Evolutionary conservation across 23 red algal species (phyloP).

Genomic region (Gracilaria gracilis): DNA sequence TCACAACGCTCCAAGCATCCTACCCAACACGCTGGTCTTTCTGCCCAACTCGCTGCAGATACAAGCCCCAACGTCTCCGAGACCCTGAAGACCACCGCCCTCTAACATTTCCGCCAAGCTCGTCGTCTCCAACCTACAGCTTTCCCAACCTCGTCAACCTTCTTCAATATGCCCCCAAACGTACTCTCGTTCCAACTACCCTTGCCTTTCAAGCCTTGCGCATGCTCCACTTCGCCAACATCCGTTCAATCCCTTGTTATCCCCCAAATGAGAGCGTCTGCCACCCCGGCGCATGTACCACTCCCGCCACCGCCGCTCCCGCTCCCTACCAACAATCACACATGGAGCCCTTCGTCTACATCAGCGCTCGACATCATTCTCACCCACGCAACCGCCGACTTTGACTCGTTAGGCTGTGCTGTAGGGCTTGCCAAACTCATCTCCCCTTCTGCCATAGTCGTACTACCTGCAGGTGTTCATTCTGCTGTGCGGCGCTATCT

Average conservation of each 20-base stretch:
- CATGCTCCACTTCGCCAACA: background rate
- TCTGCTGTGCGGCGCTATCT: slow-evolving; percentile 52
- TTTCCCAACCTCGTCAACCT: background rate
- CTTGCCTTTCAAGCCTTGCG: background rate
- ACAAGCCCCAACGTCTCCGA: background rate
- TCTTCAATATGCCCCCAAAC: slow-evolving; percentile 26
- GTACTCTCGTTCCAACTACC: slow-evolving; percentile 21
- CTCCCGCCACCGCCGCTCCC: background rate
- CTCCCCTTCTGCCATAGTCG: slow-evolving; percentile 2
- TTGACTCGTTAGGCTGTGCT: slow-evolving; percentile 67
- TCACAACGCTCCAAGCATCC: background rate
- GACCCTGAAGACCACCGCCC: background rate
- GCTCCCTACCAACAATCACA: background rate
- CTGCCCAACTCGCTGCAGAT: background rate
- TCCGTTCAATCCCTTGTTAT: background rate
- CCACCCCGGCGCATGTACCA: background rate
- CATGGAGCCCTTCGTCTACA: slow-evolving; percentile 8
- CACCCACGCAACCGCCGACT: slow-evolving; percentile 64
- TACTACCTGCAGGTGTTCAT: slow-evolving; percentile 53
- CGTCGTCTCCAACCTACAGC: background rate
- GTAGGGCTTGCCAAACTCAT: slow-evolving; percentile 63
- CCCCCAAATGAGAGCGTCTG: slow-evolving; percentile 21
- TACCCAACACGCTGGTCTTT: background rate
- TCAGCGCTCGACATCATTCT: slow-evolving; percentile 51
- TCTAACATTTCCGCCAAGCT: background rate